Base-by-base conservation (phyloP, 2,329 filamentous ascomycete species). In the Huntiella omanensis region DNA sequence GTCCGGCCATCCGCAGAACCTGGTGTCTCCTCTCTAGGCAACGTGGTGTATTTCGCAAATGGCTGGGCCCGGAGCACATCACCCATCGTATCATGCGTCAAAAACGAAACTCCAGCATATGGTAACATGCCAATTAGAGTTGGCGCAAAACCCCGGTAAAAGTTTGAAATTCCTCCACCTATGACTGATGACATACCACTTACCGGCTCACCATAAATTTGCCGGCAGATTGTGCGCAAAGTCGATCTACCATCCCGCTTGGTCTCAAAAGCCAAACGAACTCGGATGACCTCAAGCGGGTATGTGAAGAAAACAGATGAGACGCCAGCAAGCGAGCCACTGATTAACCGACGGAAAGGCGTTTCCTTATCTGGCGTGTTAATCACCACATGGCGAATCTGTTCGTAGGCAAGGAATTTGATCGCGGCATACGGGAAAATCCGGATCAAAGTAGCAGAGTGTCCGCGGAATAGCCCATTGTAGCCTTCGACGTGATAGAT, bases 361-460 rank as follows among this genome's bases (percentile, higher is more conserved):
- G 88, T 96, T 60, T 98, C 91, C 49, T 92, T 71, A 4, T 78
- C 66, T 44, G 69, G 74, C 34, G 64, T 67, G 1, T 73, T 73
- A 51, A 98, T 96, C 32, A 96, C 58, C 11, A 78, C 56, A 10
- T 80, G 75, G 50, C 91, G 83, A 53, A 95, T 84, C 62, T 98
- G 91, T 61, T 98, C 91, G 65, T 98, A 98, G 40, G 88, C 87
- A 37, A 98, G 73, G 58, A 98, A 98, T 58, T 98, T 98, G 63
- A 96, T 94, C 40, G 83, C 88, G 12, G 88, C 91, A 60, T 98
- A 98, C 4, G 91, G 91, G 56, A 96, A 98, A 52, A 98, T 93
- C 52, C 91, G 80, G 45, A 96, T 70, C 2, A 98, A 68, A 0
- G 91, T 98, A 2, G 87, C 91, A 3, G 86, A 95, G 60, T 98